Evolutionary conservation across 2,329 filamentous ascomycete genomes (phyloP), one percentile per base, ranked within the genome.

Genomic region (Talaromyces rugulosus): DNA sequence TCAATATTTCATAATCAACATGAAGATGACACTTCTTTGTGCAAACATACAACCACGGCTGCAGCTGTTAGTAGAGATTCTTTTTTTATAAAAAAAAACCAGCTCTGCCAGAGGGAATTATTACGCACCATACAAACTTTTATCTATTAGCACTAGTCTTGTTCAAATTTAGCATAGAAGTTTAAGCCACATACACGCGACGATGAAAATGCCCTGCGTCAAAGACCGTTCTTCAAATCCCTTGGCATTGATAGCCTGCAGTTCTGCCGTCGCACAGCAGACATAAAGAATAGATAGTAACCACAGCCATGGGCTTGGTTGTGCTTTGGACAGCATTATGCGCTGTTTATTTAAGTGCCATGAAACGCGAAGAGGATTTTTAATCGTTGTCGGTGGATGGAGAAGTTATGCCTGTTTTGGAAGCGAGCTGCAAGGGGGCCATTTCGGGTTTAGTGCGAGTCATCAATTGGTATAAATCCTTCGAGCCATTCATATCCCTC

Each of bases 71-170:
- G 51, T 6, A 56, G n/a, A 18, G 31, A 44, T 6, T 9, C 31
- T 14, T 42, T 18, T n/a, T n/a, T n/a, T n/a, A n/a, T 6, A 30
- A 27, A 4, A 28, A n/a, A n/a, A 8, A 12, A 2, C n/a, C 31
- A 33, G 6, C 31, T 33, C 23, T 2, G 23, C 23, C 23, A 23
- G 23, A 23, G 2, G 23, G 2, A 23, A 23, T 23, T 3, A 56
- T 4, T 16, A 62, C 60, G 44, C 40, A 62, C 60, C 27, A 62
- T 40, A 14, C 60, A 62, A 27, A 62, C 60, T 62, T 9, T 34
- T 30, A 47, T 1, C 16, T 14, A 18, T 14, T 5, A 23, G 36
- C 23, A 27, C 44, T 57, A 57, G 50, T 23, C 7, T 30, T 12
- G 11, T 27, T 50, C 31, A 11, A 31, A 31, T 4, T n/a, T 4